Percentiles rank a stretch among this genome's conserved stretches.
Conservation (phyloP, 805 yeast species). For the Barnettozyma salicaria region DNA sequence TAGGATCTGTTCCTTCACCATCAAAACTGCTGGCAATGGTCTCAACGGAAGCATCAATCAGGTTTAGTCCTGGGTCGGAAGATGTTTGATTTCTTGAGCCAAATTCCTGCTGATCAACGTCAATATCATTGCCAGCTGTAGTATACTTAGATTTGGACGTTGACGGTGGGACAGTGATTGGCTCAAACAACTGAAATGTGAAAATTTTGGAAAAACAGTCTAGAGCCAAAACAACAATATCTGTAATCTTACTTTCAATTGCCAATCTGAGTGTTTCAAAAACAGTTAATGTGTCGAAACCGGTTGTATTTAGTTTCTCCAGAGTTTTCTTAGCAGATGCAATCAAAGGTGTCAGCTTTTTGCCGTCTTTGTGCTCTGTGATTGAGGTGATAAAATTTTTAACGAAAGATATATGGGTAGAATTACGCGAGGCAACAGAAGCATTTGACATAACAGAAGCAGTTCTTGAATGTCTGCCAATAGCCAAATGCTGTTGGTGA, state of each 20-base stretch:
- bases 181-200: constrained; percentile 74
- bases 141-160: constrained; percentile 34
- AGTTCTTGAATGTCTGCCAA: constrained; percentile 19
- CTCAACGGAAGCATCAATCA: constrained; percentile 79
- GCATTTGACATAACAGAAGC: constrained; percentile 17
- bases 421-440: constrained; percentile 23
- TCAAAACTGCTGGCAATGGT: constrained; percentile 81
- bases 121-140: constrained; percentile 15
- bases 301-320: constrained; percentile 23
- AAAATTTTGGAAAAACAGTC: constrained; percentile 85
- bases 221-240: constrained; percentile 65
- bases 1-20: constrained; percentile 88
- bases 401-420: constrained; percentile 36
- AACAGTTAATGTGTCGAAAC: constrained; percentile 45
- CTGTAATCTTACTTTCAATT: constrained; percentile 62
- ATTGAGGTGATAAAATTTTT: constrained; percentile 55
- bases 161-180: constrained; percentile 43
- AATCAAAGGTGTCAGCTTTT: constrained; percentile 36
- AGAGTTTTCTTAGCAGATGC: constrained; percentile 29
- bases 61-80: constrained; percentile 46
- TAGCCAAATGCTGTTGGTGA: constrained; percentile 9
- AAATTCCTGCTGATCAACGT: constrained; percentile 13
- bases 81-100: constrained; percentile 23
- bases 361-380: constrained; percentile 53
- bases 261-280: constrained; percentile 75